Evolutionary conservation across 2,329 filamentous ascomycete genomes (phyloP), one percentile per base, ranked within the genome.

Genomic region (Ophiostoma australiae): DNA sequence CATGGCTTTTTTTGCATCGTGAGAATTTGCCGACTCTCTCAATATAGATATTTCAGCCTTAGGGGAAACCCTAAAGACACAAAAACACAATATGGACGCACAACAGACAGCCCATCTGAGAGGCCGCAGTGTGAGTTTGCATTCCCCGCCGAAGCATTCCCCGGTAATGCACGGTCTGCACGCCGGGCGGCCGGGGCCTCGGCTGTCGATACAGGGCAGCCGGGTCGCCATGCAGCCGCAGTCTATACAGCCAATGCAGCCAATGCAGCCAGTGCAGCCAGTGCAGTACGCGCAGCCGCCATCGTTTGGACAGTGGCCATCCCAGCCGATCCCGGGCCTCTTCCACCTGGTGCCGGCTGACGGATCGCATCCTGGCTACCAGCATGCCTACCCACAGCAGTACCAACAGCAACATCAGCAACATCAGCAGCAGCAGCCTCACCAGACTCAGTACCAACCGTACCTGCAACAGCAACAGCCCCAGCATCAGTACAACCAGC

Each of bases 291-390:
- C 23, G 8, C 69, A 17, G 13, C 70, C 67, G 37, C 39, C 65
- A 6, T 15, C 70, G 0, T 39, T 71, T 55, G 41, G 71, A 2
- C 67, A 68, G 8, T 74, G 72, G 72, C 8, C 72, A 1, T 39
- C 68, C 0, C 73, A 72, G 31, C 58, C 70, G 3, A 15, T 70
- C 11, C 35, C 71, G 10, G 48, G 70, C 7, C 23, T 67, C 0
- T 73, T 70, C 68, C 70, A 73, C 35, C 68, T 72, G 1, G 69
- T 72, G 5, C 68, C 70, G 20, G 13, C 72, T 7, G 69, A 72
- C 23, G 31, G 68, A 5, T 13, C 63, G 13, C n/a, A 23, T 23
- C 33, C 35, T 7, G 35, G 63, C 20, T 39, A 39, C 35, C 63
- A 23, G 3, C 63, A 35, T 23, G 35, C 11, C 33, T 41, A 66